Evolutionary conservation across 148 eudicot species (phyloP).

Genomic region (Camellia granthamiana): DNA sequence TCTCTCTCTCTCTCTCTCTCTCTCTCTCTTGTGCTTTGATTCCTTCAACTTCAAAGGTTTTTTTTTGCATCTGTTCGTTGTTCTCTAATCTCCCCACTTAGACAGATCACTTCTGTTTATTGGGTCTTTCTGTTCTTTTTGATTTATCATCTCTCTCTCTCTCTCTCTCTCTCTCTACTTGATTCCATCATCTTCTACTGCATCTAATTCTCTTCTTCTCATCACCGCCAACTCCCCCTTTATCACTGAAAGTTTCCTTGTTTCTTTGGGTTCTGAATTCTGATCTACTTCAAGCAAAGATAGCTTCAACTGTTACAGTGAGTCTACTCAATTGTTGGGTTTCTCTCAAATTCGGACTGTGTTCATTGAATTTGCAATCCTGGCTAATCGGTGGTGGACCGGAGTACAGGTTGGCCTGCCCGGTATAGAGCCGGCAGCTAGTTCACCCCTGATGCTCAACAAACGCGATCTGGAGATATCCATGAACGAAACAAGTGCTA

Average conservation of each 20-base stretch:
- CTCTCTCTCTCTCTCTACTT: constrained; percentile 10
- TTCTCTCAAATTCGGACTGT: neutral
- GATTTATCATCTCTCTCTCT: neutral
- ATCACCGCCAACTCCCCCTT: neutral
- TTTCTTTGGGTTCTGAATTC: neutral
- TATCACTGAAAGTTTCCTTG: neutral
- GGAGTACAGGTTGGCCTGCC: constrained; percentile 36
- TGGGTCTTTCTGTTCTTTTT: neutral
- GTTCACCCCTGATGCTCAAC: constrained; percentile 3
- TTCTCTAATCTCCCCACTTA: constrained; percentile 4
- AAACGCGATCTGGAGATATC: constrained; percentile 16
- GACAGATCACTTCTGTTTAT: neutral
- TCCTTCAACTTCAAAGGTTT: constrained; percentile 6
- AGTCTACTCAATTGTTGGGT: neutral
- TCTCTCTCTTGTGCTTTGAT: neutral
- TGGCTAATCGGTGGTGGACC: constrained; percentile 67
- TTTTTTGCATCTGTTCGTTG: constrained; percentile 20
- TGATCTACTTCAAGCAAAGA: neutral
- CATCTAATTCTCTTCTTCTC: constrained; percentile 19
- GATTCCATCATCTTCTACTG: neutral
- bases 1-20: neutral
- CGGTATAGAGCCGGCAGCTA: constrained; percentile 23
- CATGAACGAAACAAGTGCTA: constrained; percentile 1
- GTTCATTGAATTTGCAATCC: constrained; percentile 10
- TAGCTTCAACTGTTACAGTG: too few relatives aligned